Evolutionary conservation across 2,329 filamentous ascomycete genomes (phyloP).

Genomic region (Colletotrichum liriopes): DNA sequence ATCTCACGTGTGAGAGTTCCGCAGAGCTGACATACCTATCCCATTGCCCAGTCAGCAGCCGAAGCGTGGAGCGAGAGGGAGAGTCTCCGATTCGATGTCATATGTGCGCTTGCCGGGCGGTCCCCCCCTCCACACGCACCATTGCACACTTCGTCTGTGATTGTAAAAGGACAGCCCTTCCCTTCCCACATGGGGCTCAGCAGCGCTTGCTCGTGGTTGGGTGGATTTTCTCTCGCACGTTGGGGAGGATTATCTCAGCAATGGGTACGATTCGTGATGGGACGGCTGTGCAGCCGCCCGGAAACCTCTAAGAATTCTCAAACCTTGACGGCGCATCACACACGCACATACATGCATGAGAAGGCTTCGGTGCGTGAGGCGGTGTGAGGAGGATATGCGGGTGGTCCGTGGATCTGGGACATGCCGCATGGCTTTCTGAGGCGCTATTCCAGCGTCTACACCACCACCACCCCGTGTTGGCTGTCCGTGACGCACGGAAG

Average conservation of each 20-base stretch:
- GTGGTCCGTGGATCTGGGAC: background rate
- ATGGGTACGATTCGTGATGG: background rate
- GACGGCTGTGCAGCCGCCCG: conserved; percentile 10
- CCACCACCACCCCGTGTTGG: background rate
- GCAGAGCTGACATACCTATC: background rate
- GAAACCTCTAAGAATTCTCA: background rate
- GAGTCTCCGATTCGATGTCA: conserved; percentile 18
- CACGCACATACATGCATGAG: background rate
- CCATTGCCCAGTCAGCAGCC: background rate
- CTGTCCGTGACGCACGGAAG: background rate
- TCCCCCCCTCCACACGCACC: conserved; percentile 20
- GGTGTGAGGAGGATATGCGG: background rate
- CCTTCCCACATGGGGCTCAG: background rate
- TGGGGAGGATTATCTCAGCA: conserved; percentile 17
- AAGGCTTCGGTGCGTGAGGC: background rate
- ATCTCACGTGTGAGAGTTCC: background rate
- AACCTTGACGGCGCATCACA: background rate
- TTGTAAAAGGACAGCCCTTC: background rate
- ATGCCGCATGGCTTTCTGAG: background rate
- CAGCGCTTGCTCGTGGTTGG: background rate
- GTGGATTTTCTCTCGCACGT: background rate
- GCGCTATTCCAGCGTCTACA: background rate
- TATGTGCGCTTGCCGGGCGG: conserved; percentile 12
- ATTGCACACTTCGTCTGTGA: background rate
- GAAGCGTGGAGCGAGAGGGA: background rate